These are phyloP conservation scores for Vigna reflexopilosa DNA, from an alignment of 306 rosid species.

Conservation along the genomic window DNA sequence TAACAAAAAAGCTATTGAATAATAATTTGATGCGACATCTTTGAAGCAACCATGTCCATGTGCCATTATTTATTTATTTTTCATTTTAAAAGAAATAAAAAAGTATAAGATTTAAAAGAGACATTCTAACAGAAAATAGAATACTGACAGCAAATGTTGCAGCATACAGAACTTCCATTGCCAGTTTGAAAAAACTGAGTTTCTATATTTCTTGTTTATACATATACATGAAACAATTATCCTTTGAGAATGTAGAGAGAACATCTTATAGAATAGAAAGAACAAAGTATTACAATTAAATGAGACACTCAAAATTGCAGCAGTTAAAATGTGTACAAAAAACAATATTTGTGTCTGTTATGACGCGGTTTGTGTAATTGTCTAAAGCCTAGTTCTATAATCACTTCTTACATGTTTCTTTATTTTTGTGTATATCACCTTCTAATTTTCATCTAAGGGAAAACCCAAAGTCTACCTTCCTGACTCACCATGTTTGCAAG, in stretches of 20 bases:
- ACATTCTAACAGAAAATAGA: slow-evolving; percentile 23
- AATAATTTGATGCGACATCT: slow-evolving; percentile 31
- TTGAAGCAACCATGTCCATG: slow-evolving; percentile 18
- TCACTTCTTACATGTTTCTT: slow-evolving; percentile 7
- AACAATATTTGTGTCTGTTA: slow-evolving; percentile 27
- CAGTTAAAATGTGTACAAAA: slow-evolving; percentile 44
- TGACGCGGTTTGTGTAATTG: slow-evolving; percentile 39
- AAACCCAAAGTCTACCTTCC: slow-evolving; percentile 38
- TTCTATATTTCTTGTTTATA: not conserved
- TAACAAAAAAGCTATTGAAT: slow-evolving; percentile 38
- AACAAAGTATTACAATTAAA: slow-evolving; percentile 33
- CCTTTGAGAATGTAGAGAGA: not conserved
- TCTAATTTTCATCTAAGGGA: slow-evolving; percentile 37
- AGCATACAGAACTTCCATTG: not conserved
- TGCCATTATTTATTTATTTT: slow-evolving; percentile 18
- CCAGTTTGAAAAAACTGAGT: not conserved
- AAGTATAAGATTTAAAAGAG: not conserved
- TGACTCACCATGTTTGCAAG: slow-evolving; percentile 49
- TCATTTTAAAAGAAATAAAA: not conserved
- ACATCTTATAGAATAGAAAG: slow-evolving; percentile 30
- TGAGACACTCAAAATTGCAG: slow-evolving; percentile 44
- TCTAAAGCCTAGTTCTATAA: slow-evolving; percentile 32
- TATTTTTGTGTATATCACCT: slow-evolving; percentile 32
- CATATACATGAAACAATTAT: not conserved
- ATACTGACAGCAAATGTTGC: slow-evolving; percentile 8